Base-by-base conservation (phyloP, 2,329 filamentous ascomycete genomes). In the Fusarium nisikadoi region DNA sequence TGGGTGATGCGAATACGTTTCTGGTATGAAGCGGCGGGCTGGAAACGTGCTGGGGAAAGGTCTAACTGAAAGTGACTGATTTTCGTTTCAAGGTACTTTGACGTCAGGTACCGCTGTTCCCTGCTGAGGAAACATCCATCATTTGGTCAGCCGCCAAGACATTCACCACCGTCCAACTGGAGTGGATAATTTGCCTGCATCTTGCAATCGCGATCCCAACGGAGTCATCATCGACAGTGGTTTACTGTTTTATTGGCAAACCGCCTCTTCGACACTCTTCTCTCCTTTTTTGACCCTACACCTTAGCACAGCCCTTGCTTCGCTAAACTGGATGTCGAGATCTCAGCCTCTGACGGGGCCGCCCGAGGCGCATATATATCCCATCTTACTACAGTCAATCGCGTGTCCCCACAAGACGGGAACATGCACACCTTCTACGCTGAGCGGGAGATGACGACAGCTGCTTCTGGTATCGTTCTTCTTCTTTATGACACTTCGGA, bases 1-100 rank as follows among this genome's bases (percentile, higher is more conserved):
- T 73, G 72, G 63, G 59, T 66, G 70, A 65, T 74, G 71, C 74
- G 65, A 64, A 65, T 75, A 76, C 74, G 74, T 68, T 76, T 76
- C 74, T 70, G 74, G 74, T 65, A 75, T 75, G 56, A 64, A 72
- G 72, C 57, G 61, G 55, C 61, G 53, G 42, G 70, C 74, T 76
- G 66, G 62, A 71, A 68, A 73, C 71, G 58, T 76, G 67, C 72
- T 61, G 69, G 70, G 72, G 58, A 70, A 55, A 70, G 53, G 49
- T 60, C 70, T 67, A 72, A 68, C 64, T 68, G 50, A n/a, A 71
- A 71, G 57, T 65, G 54, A 70, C 70, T 68, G 65, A 31, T 55
- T 68, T 70, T 73, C 55, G 70, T 71, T 73, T 73, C 70, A 73
- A 33, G 66, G 66, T 73, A 73, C 70, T 57, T 73, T 38, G 46